Evolutionary conservation across 2,329 filamentous ascomycete genomes (phyloP).

Genomic region (Rhinocladiella mackenziei): DNA sequence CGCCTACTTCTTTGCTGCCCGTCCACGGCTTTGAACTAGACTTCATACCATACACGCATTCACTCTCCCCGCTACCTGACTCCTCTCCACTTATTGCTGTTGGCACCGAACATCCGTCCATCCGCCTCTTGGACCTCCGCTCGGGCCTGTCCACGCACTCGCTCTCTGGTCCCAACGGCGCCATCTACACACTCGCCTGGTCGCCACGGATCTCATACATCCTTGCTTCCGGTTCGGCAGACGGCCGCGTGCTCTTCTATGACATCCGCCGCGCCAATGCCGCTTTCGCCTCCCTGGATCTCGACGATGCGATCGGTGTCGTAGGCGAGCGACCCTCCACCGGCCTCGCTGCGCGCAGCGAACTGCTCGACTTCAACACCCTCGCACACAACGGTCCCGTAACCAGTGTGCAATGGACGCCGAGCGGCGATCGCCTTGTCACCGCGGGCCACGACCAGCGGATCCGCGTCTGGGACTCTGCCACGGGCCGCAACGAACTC

Average conservation of each 20-base stretch:
- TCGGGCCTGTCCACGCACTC: conserved; percentile 73
- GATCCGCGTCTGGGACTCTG: conserved; percentile 81
- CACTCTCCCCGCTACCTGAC: conserved; percentile 63
- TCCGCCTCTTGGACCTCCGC: conserved; percentile 80
- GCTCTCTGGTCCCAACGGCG: conserved; percentile 63
- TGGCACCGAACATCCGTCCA: conserved; percentile 77
- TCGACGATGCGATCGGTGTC: conserved; percentile 75
- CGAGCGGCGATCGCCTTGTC: conserved; percentile 70
- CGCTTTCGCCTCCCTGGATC: conserved; percentile 72
- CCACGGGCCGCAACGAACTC: conserved; percentile 77
- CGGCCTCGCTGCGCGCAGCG: conserved; percentile 24
- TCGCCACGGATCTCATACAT: conserved; percentile 69
- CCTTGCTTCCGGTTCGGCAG: conserved; percentile 76
- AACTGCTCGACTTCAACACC: conserved; percentile 43
- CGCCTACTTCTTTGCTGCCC: conserved; percentile 39
- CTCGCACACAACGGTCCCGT: conserved; percentile 75
- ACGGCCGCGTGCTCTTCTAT: conserved; percentile 81
- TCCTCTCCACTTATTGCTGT: conserved; percentile 76
- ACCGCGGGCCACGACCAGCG: conserved; percentile 78
- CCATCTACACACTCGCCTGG: conserved; percentile 70
- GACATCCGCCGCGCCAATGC: conserved; percentile 77
- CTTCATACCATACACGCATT: conserved; percentile 57
- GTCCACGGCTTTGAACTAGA: conserved; percentile 46
- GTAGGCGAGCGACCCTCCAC: conserved; percentile 34
- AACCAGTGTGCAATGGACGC: conserved; percentile 80